Conservation (phyloP, 202 grass and related monocot genomes). For the Dendrocalamus latiflorus region DNA sequence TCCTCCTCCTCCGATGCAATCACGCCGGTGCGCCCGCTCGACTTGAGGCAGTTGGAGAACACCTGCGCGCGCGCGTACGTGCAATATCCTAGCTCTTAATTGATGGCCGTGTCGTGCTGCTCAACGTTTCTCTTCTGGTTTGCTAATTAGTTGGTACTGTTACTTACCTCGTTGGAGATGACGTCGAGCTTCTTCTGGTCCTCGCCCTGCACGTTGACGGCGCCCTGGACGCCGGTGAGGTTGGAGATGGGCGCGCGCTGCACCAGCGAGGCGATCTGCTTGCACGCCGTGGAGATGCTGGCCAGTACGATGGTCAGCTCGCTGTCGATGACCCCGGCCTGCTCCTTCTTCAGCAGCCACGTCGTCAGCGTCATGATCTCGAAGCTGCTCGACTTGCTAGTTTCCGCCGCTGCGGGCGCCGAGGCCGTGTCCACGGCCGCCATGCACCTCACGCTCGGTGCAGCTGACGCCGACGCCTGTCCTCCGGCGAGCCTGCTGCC, state of each 20-base stretch:
- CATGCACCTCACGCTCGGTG: conserved; percentile 38
- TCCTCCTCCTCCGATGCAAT: conserved; percentile 98
- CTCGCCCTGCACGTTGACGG: conserved; percentile 89
- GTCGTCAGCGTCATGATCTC: conserved; percentile 75
- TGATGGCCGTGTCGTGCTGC: not conserved
- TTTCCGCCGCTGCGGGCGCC: not conserved
- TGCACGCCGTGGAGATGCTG: conserved; percentile 95
- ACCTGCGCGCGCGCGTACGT: conserved; percentile 39
- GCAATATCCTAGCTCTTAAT: not conserved
- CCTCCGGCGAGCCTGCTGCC: conserved; percentile 1
- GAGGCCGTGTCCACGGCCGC: conserved; percentile 51
- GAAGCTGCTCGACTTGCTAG: conserved; percentile 52
- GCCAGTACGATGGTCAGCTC: no score
- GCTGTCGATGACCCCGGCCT: no score
- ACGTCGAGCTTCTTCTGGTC: conserved; percentile 99
- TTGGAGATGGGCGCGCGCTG: conserved; percentile 84
- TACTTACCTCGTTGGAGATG: conserved; percentile 79
- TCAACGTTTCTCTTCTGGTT: not conserved
- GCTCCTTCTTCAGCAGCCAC: conserved; percentile 91
- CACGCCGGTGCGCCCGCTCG: conserved; percentile 81
- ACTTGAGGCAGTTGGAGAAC: conserved; percentile 92
- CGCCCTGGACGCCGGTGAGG: conserved; percentile 90
- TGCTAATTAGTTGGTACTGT: not conserved
- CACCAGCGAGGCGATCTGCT: conserved; percentile 88
- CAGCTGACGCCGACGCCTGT: not conserved